Percentiles rank a stretch among this genome's conserved stretches.
Conservation (phyloP, 2,329 filamentous ascomycete genomes). For the Pseudogymnoascus sp. region DNA sequence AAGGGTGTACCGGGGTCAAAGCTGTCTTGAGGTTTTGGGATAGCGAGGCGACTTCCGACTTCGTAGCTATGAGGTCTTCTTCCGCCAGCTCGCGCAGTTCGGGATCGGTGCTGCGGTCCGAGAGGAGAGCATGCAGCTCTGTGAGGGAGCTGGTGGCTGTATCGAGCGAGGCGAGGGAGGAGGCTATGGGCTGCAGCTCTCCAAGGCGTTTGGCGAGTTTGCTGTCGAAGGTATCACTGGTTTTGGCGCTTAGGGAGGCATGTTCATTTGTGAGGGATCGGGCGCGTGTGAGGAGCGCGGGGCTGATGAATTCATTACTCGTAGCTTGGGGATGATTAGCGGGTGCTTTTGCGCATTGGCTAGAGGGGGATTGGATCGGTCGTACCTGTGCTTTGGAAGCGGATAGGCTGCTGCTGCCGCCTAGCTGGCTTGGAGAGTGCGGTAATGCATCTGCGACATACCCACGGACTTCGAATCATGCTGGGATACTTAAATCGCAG, state of each 20-base stretch:
- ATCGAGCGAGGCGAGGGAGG: constrained; percentile 54
- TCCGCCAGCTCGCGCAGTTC: constrained; percentile 72
- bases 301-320: constrained; percentile 34
- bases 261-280: constrained; percentile 52
- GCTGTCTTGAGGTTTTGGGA: constrained; percentile 64
- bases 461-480: constrained; percentile 40
- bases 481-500: constrained; percentile 12
- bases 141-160: constrained; percentile 43
- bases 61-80: constrained; percentile 71
- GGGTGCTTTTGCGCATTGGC: constrained; percentile 13
- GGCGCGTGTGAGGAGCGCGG: constrained; percentile 53
- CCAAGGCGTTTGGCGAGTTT: constrained; percentile 53
- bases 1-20: constrained; percentile 82
- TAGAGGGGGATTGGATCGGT: constrained; percentile 4
- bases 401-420: constrained; percentile 24
- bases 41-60: constrained; percentile 53
- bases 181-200: constrained; percentile 51
- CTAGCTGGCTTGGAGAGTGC: constrained; percentile 22
- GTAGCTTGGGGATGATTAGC: constrained; percentile 7
- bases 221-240: constrained; percentile 49
- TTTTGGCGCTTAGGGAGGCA: constrained; percentile 42
- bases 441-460: constrained; percentile 44
- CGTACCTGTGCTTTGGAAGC: constrained; percentile 41
- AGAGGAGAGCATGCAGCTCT: constrained; percentile 47
- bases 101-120: constrained; percentile 39